Percentiles rank a stretch among this genome's conserved stretches.
Conservation (phyloP, 225 moss, liverwort and hornwort genomes). For the Straminergon stramineum region DNA sequence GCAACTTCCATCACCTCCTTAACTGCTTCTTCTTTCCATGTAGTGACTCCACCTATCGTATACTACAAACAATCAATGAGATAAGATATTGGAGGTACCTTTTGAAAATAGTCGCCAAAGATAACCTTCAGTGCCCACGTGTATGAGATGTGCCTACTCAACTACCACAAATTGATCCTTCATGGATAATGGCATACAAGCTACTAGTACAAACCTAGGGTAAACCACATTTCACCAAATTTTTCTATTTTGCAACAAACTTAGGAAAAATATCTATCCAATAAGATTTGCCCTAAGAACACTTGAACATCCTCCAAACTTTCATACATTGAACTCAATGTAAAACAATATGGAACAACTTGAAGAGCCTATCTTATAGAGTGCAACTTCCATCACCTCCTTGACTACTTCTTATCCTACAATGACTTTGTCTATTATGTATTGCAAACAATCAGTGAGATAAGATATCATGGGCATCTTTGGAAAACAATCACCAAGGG, state of each 20-base stretch:
- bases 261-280: neutral
- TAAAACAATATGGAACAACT: too few relatives aligned
- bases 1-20: neutral
- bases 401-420: too few relatives aligned
- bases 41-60: rapidly evolving
- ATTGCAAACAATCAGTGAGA: neutral
- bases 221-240: neutral
- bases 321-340: too few relatives aligned
- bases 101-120: neutral
- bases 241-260: neutral
- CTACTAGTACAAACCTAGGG: too few relatives aligned
- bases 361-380: neutral
- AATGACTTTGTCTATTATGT: neutral
- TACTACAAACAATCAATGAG: neutral
- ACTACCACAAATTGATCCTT: neutral
- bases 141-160: neutral
- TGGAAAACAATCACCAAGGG: neutral
- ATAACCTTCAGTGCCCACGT: neutral
- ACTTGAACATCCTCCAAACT: neutral
- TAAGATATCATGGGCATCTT: rapidly evolving
- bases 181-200: rapidly evolving
- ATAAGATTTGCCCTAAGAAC: rapidly evolving
- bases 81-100: rapidly evolving
- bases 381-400: neutral
- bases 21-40: rapidly evolving